Conservation (phyloP, 768 basidiomycete genomes). For the Galerina marginata region DNA sequence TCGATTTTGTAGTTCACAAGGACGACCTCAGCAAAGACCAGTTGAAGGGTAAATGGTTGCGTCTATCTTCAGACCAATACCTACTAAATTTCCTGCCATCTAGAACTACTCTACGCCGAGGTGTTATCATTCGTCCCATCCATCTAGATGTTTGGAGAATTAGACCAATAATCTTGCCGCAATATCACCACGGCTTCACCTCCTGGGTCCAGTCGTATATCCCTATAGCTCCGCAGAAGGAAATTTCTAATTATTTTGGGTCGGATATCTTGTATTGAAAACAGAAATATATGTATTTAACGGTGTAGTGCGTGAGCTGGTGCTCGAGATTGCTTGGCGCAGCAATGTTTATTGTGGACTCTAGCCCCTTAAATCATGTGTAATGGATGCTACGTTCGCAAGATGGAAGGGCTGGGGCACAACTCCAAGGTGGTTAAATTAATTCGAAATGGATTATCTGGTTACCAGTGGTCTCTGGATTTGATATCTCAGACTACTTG, state of each 20-base stretch:
- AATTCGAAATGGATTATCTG: too few species aligned
- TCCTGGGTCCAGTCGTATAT: background rate
- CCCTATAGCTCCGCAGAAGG: background rate
- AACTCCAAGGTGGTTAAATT: too few species aligned
- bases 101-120: conserved; percentile 81
- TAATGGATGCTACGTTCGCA: too few species aligned
- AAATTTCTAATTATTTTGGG: background rate
- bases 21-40: conserved; percentile 79
- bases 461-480: too few species aligned
- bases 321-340: too few species aligned
- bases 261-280: background rate
- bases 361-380: too few species aligned
- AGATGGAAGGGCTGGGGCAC: too few species aligned
- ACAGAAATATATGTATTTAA: background rate
- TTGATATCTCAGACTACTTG: too few species aligned
- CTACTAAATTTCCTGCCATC: conserved; percentile 15
- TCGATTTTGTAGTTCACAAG: conserved; percentile 56
- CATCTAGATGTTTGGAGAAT: conserved; percentile 43
- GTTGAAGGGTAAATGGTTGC: conserved; percentile 56
- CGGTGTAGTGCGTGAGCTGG: too few species aligned
- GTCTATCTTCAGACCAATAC: background rate
- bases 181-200: background rate
- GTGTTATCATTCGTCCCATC: conserved; percentile 76
- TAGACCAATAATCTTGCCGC: too few species aligned
- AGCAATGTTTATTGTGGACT: too few species aligned